phyloP scores from a whole-genome alignment of 148 eudicot genomes.

The Chenopodium quinoa region DNA sequence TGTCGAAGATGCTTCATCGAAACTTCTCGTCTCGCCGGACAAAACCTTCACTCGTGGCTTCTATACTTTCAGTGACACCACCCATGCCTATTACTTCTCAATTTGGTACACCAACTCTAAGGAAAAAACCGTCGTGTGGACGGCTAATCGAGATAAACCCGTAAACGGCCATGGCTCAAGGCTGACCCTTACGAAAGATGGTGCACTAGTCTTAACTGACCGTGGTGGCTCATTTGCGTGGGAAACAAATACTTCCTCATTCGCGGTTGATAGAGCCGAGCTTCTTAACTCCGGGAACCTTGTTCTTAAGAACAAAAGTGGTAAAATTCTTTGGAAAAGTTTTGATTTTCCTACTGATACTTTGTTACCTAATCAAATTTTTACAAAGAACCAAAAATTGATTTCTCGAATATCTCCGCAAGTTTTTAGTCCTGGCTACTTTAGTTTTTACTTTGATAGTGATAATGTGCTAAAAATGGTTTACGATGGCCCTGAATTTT shows the following conservation, averaged over 20 bases:
- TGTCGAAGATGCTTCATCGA: constrained; percentile 25
- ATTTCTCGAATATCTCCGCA: constrained; percentile 22
- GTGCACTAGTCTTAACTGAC: constrained; percentile 37
- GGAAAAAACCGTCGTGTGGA: constrained; percentile 38
- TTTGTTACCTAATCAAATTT: constrained; percentile 37
- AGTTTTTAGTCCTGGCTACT: constrained; percentile 37
- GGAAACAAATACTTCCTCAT: constrained; percentile 40
- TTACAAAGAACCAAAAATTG: constrained; percentile 39
- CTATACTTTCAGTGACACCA: neutral
- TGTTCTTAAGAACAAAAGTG: constrained; percentile 32
- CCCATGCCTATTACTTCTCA: constrained; percentile 37
- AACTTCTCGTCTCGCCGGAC: constrained; percentile 31
- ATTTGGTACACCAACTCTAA: constrained; percentile 37
- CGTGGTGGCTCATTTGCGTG: constrained; percentile 41
- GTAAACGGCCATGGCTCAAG: constrained; percentile 37
- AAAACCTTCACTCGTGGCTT: constrained; percentile 49
- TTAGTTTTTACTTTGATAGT: constrained; percentile 29
- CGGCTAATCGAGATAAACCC: constrained; percentile 44
- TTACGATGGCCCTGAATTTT: constrained; percentile 32
- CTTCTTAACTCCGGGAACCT: constrained; percentile 49
- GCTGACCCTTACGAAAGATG: constrained; percentile 25
- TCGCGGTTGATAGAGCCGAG: constrained; percentile 28
- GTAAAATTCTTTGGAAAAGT: constrained; percentile 48
- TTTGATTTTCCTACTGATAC: constrained; percentile 69
- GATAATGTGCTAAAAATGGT: constrained; percentile 38